Conservation (phyloP, 352 stramenopile genomes). For the Thraustochytrium striatum region DNA sequence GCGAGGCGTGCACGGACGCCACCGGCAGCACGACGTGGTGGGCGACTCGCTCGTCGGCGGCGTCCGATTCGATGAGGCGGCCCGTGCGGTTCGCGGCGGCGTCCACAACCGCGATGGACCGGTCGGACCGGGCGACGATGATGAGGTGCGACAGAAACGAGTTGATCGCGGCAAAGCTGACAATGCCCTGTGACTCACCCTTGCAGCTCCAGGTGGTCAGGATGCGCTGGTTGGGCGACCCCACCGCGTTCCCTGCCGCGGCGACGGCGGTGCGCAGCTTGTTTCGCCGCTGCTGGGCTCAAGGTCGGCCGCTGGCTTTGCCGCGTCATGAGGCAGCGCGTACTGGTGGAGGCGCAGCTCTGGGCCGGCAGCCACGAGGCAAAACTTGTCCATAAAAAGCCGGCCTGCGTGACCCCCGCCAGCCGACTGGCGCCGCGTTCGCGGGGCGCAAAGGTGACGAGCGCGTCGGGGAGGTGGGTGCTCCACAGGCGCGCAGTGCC, state of each 20-base stretch:
- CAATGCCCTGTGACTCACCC: slow-evolving; percentile 67
- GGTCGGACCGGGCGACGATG: slow-evolving; percentile 68
- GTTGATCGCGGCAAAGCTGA: slow-evolving; percentile 68
- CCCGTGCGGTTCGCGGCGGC: slow-evolving; percentile 61
- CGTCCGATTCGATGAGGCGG: slow-evolving; percentile 59
- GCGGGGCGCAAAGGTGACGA: neutral
- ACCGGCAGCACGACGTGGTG: slow-evolving; percentile 67
- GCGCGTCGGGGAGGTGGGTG: neutral
- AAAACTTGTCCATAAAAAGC: slow-evolving; percentile 81
- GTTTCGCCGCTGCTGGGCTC: slow-evolving; percentile 56
- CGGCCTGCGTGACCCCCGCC: slow-evolving; percentile 63
- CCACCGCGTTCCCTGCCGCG: slow-evolving; percentile 49
- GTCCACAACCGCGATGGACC: slow-evolving; percentile 70
- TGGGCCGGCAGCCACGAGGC: slow-evolving; percentile 67
- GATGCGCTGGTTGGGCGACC: slow-evolving; percentile 60
- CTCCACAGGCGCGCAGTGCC: slow-evolving; percentile 12
- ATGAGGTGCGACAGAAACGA: slow-evolving; percentile 72
- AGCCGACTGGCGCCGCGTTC: neutral
- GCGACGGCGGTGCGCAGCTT: slow-evolving; percentile 56
- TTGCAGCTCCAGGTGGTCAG: slow-evolving; percentile 63
- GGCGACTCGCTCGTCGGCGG: slow-evolving; percentile 63
- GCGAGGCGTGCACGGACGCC: slow-evolving; percentile 65
- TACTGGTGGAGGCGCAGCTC: slow-evolving; percentile 67
- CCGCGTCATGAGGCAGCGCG: slow-evolving; percentile 64
- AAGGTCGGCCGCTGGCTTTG: slow-evolving; percentile 36